These are phyloP conservation scores for Aspergillus tamarii DNA, from an alignment of 2,329 filamentous ascomycete species.

Conservation along the genomic window DNA sequence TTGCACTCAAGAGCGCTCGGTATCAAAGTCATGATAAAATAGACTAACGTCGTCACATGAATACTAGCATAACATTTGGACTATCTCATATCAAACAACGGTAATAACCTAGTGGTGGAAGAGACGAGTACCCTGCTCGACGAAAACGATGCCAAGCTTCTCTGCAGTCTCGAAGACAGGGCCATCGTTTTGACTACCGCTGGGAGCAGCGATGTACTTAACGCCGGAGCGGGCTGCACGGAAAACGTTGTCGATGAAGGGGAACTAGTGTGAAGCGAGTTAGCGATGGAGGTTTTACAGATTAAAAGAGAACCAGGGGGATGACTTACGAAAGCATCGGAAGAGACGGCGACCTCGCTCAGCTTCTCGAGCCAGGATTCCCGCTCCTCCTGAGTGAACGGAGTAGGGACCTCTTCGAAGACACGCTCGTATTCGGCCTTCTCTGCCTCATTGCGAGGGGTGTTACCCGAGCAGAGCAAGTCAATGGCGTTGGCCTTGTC, in stretches of 20 bases:
- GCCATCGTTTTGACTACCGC: slow-evolving; percentile 64
- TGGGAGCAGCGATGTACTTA: slow-evolving; percentile 94
- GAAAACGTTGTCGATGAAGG: slow-evolving; percentile 98
- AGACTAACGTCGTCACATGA: slow-evolving; percentile 9
- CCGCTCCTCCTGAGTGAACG: slow-evolving; percentile 83
- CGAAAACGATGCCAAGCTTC: slow-evolving; percentile 88
- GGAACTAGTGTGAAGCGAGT: slow-evolving; percentile 65
- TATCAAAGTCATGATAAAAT: slow-evolving; percentile 17
- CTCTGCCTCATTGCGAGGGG: slow-evolving; percentile 82
- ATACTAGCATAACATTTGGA: slow-evolving; percentile 9
- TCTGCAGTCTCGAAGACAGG: slow-evolving; percentile 77
- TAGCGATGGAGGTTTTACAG: neutral
- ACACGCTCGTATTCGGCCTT: slow-evolving; percentile 82
- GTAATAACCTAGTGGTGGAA: slow-evolving; percentile 78
- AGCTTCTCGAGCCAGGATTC: slow-evolving; percentile 84
- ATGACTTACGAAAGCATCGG: slow-evolving; percentile 85
- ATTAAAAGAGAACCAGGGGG: neutral
- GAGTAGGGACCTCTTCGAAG: slow-evolving; percentile 83
- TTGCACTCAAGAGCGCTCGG: slow-evolving; percentile 7
- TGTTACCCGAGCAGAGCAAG: slow-evolving; percentile 85
- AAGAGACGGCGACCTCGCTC: slow-evolving; percentile 75
- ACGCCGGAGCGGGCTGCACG: slow-evolving; percentile 83
- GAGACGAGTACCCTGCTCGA: slow-evolving; percentile 89
- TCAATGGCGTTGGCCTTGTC: slow-evolving; percentile 99
- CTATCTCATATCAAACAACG: neutral